These are phyloP conservation scores for Fusarium coicis DNA, from an alignment of 2,329 filamentous ascomycete genomes.

Conservation along the genomic window DNA sequence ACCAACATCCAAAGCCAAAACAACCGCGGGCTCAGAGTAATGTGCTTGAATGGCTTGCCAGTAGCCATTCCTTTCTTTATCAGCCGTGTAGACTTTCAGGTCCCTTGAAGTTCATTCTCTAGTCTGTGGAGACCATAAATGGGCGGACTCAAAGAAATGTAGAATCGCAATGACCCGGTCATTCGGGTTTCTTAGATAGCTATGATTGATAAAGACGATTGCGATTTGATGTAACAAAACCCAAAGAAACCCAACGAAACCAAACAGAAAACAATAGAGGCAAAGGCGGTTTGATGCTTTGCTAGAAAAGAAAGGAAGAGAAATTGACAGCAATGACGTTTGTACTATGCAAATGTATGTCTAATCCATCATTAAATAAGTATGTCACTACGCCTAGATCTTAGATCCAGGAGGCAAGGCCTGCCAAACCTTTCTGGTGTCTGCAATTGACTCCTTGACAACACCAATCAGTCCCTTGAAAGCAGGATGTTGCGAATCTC, in stretches of 20 bases:
- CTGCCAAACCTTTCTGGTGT: slow-evolving; percentile 76
- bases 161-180: slow-evolving; percentile 32
- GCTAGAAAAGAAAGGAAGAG: slow-evolving; percentile 12
- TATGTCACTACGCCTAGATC: slow-evolving; percentile 52
- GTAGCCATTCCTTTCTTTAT: slow-evolving; percentile 1
- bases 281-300: background rate
- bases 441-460: slow-evolving; percentile 79
- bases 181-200: background rate
- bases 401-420: slow-evolving; percentile 69
- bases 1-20: slow-evolving; percentile 52
- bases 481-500: slow-evolving; percentile 77
- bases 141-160: slow-evolving; percentile 28
- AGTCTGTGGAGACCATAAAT: background rate
- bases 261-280: background rate
- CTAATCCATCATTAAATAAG: slow-evolving; percentile 1
- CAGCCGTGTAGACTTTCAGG: slow-evolving; percentile 1
- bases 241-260: background rate
- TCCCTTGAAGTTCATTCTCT: background rate
- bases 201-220: slow-evolving; percentile 18
- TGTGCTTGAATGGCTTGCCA: background rate
- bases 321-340: slow-evolving; percentile 1
- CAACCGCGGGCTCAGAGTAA: slow-evolving; percentile 46
- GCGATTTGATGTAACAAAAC: slow-evolving; percentile 28
- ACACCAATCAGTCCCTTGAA: slow-evolving; percentile 80
- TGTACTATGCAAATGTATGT: slow-evolving; percentile 1